A percentile compares a stretch with the other conserved stretches of the same genome.
Conservation (phyloP, 1,284 basidiomycete genomes). For the Vanrija pseudolonga region DNA sequence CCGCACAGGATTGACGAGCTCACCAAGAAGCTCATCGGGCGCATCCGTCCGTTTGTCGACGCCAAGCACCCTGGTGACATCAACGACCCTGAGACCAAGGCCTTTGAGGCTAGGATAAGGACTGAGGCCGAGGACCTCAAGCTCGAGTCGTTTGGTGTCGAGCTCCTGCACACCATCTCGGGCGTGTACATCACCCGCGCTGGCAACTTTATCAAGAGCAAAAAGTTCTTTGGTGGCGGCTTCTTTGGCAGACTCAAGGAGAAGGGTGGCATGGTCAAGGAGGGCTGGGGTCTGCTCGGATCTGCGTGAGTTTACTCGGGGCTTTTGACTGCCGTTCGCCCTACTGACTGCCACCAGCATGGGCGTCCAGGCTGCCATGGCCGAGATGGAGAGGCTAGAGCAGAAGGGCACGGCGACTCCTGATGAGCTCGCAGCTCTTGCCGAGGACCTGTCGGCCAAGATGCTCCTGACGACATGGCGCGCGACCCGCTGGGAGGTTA, state of each 20-base stretch:
- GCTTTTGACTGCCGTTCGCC: background rate
- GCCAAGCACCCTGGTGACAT: constrained; percentile 81
- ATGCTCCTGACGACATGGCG: constrained; percentile 94
- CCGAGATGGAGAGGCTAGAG: constrained; percentile 89
- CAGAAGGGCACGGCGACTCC: constrained; percentile 76
- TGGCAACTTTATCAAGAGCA: constrained; percentile 84
- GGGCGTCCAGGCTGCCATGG: constrained; percentile 61
- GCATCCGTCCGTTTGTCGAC: constrained; percentile 81
- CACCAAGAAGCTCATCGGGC: constrained; percentile 71
- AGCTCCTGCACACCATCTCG: constrained; percentile 73
- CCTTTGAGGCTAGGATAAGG: constrained; percentile 72
- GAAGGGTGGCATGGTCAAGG: constrained; percentile 86
- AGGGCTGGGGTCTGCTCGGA: constrained; percentile 88
- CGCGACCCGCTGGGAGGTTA: constrained; percentile 86
- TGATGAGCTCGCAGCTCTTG: constrained; percentile 78
- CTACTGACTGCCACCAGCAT: constrained; percentile 50
- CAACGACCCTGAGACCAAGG: constrained; percentile 75
- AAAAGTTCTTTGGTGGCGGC: constrained; percentile 72
- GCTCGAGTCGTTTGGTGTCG: constrained; percentile 95
- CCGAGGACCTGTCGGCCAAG: constrained; percentile 94
- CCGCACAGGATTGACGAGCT: constrained; percentile 58
- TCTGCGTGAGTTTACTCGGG: constrained; percentile 59
- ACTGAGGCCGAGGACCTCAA: constrained; percentile 94
- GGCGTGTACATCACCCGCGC: constrained; percentile 91
- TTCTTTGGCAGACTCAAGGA: constrained; percentile 95